These are phyloP conservation scores for Phytophthora colocasiae DNA, from an alignment of 352 stramenopile genomes.

Conservation along the genomic window DNA sequence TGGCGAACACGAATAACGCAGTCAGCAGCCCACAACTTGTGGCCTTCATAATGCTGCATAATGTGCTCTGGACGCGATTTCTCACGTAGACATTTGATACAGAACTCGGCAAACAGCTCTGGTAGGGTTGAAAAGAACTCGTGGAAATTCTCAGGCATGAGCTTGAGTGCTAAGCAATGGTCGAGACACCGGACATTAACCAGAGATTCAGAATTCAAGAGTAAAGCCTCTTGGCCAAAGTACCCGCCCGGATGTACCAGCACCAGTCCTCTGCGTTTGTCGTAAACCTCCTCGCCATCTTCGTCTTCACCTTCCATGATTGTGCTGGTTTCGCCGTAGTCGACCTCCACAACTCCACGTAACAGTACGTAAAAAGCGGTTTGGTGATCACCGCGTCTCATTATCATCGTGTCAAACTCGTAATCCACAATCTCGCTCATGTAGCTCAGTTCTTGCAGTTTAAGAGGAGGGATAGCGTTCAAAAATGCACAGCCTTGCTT, in stretches of 20 bases:
- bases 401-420: conserved; percentile 35
- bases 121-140: conserved; percentile 64
- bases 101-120: conserved; percentile 72
- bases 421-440: conserved; percentile 62
- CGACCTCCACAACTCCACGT: conserved; percentile 45
- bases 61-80: conserved; percentile 55
- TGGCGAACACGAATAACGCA: conserved; percentile 52
- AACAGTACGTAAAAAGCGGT: conserved; percentile 60
- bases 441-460: conserved; percentile 62
- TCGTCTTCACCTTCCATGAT: conserved; percentile 13
- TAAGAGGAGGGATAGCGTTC: conserved; percentile 59
- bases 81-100: conserved; percentile 69
- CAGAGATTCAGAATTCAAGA: conserved; percentile 47
- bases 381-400: conserved; percentile 34
- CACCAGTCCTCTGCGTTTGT: conserved; percentile 34
- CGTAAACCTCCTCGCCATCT: neutral
- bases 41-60: conserved; percentile 74
- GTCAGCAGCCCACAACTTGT: conserved; percentile 66
- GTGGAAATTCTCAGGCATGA: conserved; percentile 50
- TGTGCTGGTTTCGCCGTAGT: conserved; percentile 31
- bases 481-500: conserved; percentile 66
- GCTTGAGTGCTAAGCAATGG: conserved; percentile 55
- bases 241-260: conserved; percentile 60
- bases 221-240: conserved; percentile 73
- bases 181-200: conserved; percentile 47